phyloP scores from a whole-genome alignment of 441 rosid species.

The Erodium texanum region DNA sequence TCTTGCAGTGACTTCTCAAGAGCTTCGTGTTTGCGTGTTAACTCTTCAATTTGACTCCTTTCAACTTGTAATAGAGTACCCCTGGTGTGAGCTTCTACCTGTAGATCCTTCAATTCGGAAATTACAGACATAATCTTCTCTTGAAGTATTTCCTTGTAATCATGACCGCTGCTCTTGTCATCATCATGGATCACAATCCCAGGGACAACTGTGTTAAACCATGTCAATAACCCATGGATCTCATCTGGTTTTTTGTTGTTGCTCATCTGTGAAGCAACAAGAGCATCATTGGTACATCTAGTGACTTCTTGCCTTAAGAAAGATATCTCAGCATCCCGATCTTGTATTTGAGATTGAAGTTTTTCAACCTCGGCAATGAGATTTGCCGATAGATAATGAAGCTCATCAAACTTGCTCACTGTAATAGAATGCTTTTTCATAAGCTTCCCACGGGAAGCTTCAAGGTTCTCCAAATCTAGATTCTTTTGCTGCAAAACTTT shows the following conservation, averaged over 20 bases:
- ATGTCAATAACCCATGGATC: slow-evolving; percentile 45
- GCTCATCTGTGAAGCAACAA: slow-evolving; percentile 60
- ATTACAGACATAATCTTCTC: slow-evolving; percentile 45
- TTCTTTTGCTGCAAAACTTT: slow-evolving; percentile 58
- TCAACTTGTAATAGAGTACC: slow-evolving; percentile 64
- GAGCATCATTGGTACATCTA: slow-evolving; percentile 85
- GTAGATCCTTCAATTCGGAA: slow-evolving; percentile 56
- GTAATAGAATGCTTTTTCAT: slow-evolving; percentile 81
- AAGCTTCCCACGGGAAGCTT: slow-evolving; percentile 76
- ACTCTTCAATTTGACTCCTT: slow-evolving; percentile 67
- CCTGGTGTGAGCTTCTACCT: slow-evolving; percentile 45
- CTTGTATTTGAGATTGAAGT: slow-evolving; percentile 80
- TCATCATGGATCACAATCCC: slow-evolving; percentile 36
- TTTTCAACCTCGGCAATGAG: slow-evolving; percentile 85
- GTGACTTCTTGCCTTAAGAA: slow-evolving; percentile 99
- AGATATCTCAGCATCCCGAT: slow-evolving; percentile 86
- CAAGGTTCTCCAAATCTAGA: slow-evolving; percentile 59
- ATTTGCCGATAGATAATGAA: slow-evolving; percentile 79
- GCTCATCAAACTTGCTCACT: slow-evolving; percentile 89
- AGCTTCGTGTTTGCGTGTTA: slow-evolving; percentile 50
- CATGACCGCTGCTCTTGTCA: slow-evolving; percentile 29
- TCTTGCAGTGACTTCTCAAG: slow-evolving; percentile 59
- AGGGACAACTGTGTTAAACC: slow-evolving; percentile 54
- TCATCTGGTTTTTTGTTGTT: slow-evolving; percentile 51
- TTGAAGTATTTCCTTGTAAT: slow-evolving; percentile 56